These are phyloP conservation scores for Neopestalotiopsis clavispora DNA, from an alignment of 2,329 filamentous ascomycete species.

Conservation along the genomic window DNA sequence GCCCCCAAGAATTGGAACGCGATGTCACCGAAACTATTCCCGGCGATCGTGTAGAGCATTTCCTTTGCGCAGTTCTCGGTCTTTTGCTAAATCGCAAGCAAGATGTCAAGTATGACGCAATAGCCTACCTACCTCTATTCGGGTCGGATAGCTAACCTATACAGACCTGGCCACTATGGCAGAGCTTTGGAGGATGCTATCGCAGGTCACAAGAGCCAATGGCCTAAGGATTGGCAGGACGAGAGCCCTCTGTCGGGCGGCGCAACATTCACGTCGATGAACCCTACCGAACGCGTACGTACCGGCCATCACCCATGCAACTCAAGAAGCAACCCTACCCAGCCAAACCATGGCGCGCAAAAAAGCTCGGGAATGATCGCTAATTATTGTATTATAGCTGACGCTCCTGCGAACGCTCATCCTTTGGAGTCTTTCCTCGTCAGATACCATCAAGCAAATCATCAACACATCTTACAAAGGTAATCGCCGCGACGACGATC, in stretches of 20 bases:
- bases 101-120: slow-evolving; percentile 84
- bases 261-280: slow-evolving; percentile 82
- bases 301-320: background rate
- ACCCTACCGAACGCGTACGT: slow-evolving; percentile 78
- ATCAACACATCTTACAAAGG: slow-evolving; percentile 91
- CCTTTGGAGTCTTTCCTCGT: slow-evolving; percentile 88
- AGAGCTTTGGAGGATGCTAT: slow-evolving; percentile 94
- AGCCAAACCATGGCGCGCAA: background rate
- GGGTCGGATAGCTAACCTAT: slow-evolving; percentile 23
- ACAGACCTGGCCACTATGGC: slow-evolving; percentile 87
- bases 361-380: slow-evolving; percentile 8
- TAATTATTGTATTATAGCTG: slow-evolving; percentile 59
- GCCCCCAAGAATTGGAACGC: slow-evolving; percentile 91
- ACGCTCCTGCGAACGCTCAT: slow-evolving; percentile 82
- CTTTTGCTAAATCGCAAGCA: slow-evolving; percentile 96
- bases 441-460: slow-evolving; percentile 78
- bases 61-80: slow-evolving; percentile 87
- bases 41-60: slow-evolving; percentile 82
- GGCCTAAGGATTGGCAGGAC: slow-evolving; percentile 82
- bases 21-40: slow-evolving; percentile 80
- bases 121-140: slow-evolving; percentile 19
- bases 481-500: slow-evolving; percentile 76
- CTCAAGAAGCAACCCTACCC: background rate
- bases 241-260: slow-evolving; percentile 83
- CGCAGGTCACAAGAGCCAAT: slow-evolving; percentile 82